Evolutionary conservation across 202 grass and related monocot species (phyloP), one percentile per base, ranked within the genome.

Genomic region (Carex arenaria): DNA sequence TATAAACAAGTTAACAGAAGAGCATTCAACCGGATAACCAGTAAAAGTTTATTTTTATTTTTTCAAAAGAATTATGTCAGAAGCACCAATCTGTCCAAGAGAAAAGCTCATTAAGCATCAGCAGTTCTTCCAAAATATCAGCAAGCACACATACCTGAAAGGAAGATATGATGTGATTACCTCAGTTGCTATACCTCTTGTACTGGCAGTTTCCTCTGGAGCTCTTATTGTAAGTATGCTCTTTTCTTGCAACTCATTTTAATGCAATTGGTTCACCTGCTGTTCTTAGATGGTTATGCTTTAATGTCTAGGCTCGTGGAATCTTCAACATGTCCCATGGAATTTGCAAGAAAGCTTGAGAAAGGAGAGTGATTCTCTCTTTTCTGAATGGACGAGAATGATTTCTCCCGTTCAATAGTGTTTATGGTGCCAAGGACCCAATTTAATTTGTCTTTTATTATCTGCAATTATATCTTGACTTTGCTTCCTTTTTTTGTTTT

Each of bases 271-370:
- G 40, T 72, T 68, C 0, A 3, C 19, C 70, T 13, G 83, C 43
- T 7, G 23, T 70, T 9, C 90, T 64, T 38, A 23, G 36, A 80
- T 2, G 59, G 63, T 79, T 75, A 40, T 32, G 73, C 10, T 62
- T 64, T 40, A 10, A 1, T 76, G 60, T 85, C 38, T 84, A 95
- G 89, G 90, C 87, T 23, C 89, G 87, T 86, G 90, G 90, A 52
- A 85, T 93, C 53, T 95, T 92, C 70, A 93, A 93, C 80, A 93
- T 95, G 90, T 89, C 93, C 18, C 89, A 91, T 0, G 90, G 93
- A 7, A 87, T 93, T 19, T 88, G 93, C 51, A 95, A 95, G 85
- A 95, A 91, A 67, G 89, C 88, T 84, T 95, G 83, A 93, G 67
- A 36, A 67, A 67, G 19, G 17, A 12, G 32, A 76, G n/a, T 10